A percentile compares a stretch with the other conserved stretches of the same genome.
Conservation (phyloP, 768 basidiomycete genomes). For the Auricularia cornea region DNA sequence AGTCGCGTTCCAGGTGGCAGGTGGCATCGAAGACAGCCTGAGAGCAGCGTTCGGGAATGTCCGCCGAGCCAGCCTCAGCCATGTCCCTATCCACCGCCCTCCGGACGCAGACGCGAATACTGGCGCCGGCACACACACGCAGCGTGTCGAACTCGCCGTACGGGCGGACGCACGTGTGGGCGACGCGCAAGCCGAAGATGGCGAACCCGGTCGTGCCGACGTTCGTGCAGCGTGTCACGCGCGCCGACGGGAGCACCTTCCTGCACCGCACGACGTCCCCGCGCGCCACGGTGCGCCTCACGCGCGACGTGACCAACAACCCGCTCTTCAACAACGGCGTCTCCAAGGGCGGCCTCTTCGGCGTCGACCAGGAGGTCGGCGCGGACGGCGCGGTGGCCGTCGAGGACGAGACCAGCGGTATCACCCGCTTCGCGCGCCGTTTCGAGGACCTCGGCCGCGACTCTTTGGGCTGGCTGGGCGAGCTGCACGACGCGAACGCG, state of each 20-base stretch:
- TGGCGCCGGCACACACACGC: conserved; percentile 23
- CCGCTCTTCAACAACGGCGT: conserved; percentile 74
- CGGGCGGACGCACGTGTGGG: conserved; percentile 77
- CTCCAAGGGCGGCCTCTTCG: conserved; percentile 38
- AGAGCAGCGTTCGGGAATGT: no score
- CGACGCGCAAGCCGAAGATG: conserved; percentile 53
- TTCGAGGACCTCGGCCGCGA: neutral
- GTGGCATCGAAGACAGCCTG: neutral
- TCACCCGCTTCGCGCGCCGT: neutral
- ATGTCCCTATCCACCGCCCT: no score
- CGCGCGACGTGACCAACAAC: conserved; percentile 84
- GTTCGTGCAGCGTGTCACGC: conserved; percentile 77
- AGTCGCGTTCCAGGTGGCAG: conserved; percentile 13
- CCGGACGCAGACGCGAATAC: neutral
- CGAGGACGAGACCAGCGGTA: neutral
- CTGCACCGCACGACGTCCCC: conserved; percentile 87
- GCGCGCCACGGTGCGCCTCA: conserved; percentile 62
- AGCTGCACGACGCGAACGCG: neutral
- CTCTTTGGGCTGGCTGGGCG: neutral
- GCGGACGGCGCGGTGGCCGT: neutral
- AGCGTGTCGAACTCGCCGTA: conserved; percentile 66
- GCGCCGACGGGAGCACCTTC: conserved; percentile 84
- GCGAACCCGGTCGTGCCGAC: conserved; percentile 81
- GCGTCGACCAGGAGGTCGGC: neutral
- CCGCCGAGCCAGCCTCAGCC: no score